A percentile compares a stretch with the other conserved stretches of the same genome.
phyloP scores from a whole-genome alignment of 1,284 basidiomycete species.

The Trametes sp. region DNA sequence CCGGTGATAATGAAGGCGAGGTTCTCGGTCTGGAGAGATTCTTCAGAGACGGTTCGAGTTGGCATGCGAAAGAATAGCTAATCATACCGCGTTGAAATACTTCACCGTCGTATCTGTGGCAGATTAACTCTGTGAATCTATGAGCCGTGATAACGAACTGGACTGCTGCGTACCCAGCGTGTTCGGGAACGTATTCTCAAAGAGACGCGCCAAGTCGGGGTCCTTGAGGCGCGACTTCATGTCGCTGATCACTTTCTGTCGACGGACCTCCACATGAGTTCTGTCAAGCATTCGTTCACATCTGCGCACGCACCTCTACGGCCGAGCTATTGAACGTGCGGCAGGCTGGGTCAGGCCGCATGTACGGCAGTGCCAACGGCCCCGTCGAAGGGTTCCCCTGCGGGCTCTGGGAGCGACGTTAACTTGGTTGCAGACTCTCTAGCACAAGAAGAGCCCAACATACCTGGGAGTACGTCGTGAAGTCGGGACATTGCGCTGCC shows the following conservation, averaged over 20 bases:
- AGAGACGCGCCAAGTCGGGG: conserved; percentile 75
- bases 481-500: conserved; percentile 64
- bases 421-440: no score
- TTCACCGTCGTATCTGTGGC: conserved; percentile 73
- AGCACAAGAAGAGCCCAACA: conserved; percentile 11
- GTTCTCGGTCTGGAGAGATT: conserved; percentile 57
- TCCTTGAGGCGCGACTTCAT: conserved; percentile 76
- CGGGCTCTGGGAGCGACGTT: conserved; percentile 48
- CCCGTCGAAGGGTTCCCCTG: conserved; percentile 68
- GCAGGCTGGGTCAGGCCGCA: conserved; percentile 71
- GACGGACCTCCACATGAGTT: not conserved
- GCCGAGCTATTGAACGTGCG: conserved; percentile 76
- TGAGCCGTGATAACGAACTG: conserved; percentile 2
- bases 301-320: conserved; percentile 60
- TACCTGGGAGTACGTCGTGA: conserved; percentile 68
- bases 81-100: conserved; percentile 66
- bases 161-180: conserved; percentile 61
- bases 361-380: conserved; percentile 69
- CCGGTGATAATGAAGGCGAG: conserved; percentile 81
- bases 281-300: not conserved
- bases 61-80: conserved; percentile 14
- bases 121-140: not conserved
- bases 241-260: conserved; percentile 70
- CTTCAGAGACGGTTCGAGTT: not conserved
- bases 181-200: conserved; percentile 82